Evolutionary conservation across 176 grass and related monocot species (phyloP).

Genomic region (Elaeis guineensis): DNA sequence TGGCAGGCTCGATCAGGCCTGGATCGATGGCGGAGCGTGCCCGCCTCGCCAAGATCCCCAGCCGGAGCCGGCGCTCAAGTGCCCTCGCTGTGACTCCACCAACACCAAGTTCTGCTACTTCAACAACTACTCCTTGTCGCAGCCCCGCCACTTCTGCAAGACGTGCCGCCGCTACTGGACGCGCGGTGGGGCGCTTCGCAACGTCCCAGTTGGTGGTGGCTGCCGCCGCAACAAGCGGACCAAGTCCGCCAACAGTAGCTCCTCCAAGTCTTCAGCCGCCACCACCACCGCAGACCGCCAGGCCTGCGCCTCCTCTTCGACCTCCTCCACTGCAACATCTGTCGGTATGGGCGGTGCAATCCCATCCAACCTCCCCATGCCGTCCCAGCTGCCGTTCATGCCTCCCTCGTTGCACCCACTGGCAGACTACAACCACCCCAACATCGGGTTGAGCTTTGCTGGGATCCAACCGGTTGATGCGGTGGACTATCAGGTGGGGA

Average conservation of each 20-base stretch:
- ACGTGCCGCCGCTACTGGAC: constrained; percentile 97
- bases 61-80: constrained; percentile 74
- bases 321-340: constrained; percentile 6
- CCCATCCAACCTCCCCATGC: constrained; percentile 19
- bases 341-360: constrained; percentile 10
- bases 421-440: constrained; percentile 25
- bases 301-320: constrained; percentile 10
- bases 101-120: constrained; percentile 99
- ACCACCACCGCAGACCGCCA: constrained; percentile 5
- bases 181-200: constrained; percentile 72
- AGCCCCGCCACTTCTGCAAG: constrained; percentile 98
- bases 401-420: constrained; percentile 38
- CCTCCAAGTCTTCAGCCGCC: not conserved
- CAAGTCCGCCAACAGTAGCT: not conserved
- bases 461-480: constrained; percentile 43
- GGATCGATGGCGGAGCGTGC: constrained; percentile 72
- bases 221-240: constrained; percentile 88
- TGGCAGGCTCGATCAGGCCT: constrained; percentile 27
- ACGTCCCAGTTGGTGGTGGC: constrained; percentile 80
- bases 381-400: constrained; percentile 51
- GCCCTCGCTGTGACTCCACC: constrained; percentile 82
- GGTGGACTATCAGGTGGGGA: constrained; percentile 42
- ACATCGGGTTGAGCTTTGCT: constrained; percentile 64
- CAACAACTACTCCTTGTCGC: constrained; percentile 89
- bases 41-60: constrained; percentile 53